phyloP scores from a whole-genome alignment of 2,329 filamentous ascomycete genomes.

The Colletotrichum abscissum region DNA sequence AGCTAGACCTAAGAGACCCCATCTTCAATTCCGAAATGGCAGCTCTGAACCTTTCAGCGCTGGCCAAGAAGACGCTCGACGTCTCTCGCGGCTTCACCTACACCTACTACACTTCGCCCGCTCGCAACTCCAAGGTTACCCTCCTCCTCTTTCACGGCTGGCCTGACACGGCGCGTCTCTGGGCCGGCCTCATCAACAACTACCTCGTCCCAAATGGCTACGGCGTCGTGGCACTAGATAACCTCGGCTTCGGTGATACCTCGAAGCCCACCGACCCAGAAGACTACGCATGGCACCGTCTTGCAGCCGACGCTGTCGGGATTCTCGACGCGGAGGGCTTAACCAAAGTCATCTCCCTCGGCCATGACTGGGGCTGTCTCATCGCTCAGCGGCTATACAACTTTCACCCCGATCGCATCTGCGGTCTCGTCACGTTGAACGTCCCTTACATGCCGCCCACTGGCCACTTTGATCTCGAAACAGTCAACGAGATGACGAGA shows the following conservation, averaged over 20 bases:
- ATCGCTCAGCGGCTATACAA: conserved; percentile 54
- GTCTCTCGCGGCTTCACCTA: conserved; percentile 49
- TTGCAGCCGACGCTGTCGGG: conserved; percentile 50
- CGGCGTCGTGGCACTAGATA: conserved; percentile 51
- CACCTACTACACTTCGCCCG: conserved; percentile 50
- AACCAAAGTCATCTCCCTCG: conserved; percentile 51
- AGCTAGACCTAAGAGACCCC: neutral
- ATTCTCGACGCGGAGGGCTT: conserved; percentile 52
- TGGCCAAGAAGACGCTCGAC: conserved; percentile 43
- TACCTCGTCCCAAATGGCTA: conserved; percentile 50
- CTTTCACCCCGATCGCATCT: conserved; percentile 51
- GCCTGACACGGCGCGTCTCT: conserved; percentile 58
- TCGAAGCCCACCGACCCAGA: conserved; percentile 52
- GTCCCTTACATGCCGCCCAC: conserved; percentile 52
- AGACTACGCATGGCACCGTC: conserved; percentile 49
- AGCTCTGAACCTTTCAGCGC: conserved; percentile 37
- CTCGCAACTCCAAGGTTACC: conserved; percentile 42
- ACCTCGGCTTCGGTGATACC: conserved; percentile 52
- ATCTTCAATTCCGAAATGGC: neutral
- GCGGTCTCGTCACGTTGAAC: conserved; percentile 55
- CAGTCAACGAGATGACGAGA: conserved; percentile 44
- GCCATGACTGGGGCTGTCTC: conserved; percentile 61
- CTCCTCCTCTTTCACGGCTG: conserved; percentile 61
- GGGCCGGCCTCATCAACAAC: conserved; percentile 52
- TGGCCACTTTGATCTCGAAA: conserved; percentile 49